phyloP scores from a whole-genome alignment of 192 early-diverging fungal species.

The Martensiomyces pterosporus region DNA sequence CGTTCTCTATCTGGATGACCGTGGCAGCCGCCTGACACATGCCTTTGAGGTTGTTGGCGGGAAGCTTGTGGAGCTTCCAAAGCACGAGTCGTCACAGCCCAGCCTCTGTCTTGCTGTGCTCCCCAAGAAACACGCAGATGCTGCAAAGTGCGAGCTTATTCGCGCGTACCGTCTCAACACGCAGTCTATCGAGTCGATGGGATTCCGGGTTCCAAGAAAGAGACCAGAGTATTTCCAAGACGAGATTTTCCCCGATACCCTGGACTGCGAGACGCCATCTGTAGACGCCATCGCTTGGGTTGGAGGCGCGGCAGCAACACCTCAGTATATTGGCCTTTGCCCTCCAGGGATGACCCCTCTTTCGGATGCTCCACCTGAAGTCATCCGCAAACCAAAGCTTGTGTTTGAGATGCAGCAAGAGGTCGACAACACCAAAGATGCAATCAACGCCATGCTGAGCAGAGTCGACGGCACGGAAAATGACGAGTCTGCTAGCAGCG shows the following conservation, averaged over 20 bases:
- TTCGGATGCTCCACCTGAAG: constrained; percentile 44
- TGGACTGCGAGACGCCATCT: constrained; percentile 51
- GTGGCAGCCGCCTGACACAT: constrained; percentile 72
- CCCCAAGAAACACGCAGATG: constrained; percentile 65
- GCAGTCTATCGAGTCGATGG: constrained; percentile 65
- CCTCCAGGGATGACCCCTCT: constrained; percentile 51
- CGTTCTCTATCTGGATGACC: constrained; percentile 67
- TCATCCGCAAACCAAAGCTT: constrained; percentile 5
- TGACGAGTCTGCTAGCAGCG: neutral
- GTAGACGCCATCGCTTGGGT: constrained; percentile 60
- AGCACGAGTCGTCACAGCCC: constrained; percentile 55
- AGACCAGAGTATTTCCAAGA: constrained; percentile 90
- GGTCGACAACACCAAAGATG: constrained; percentile 26
- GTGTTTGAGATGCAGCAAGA: constrained; percentile 7
- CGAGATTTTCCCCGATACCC: constrained; percentile 71
- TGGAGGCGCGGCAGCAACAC: constrained; percentile 10
- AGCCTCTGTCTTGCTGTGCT: constrained; percentile 69
- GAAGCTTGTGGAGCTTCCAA: constrained; percentile 53
- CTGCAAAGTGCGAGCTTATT: constrained; percentile 65
- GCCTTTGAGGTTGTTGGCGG: constrained; percentile 62
- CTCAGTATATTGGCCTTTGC: constrained; percentile 25
- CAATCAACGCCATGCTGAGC: constrained; percentile 32
- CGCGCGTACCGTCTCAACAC: constrained; percentile 65
- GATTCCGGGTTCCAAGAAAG: constrained; percentile 73
- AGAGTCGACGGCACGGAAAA: constrained; percentile 15